Conservation (phyloP, 306 rosid species). For the Purshia tridentata region DNA sequence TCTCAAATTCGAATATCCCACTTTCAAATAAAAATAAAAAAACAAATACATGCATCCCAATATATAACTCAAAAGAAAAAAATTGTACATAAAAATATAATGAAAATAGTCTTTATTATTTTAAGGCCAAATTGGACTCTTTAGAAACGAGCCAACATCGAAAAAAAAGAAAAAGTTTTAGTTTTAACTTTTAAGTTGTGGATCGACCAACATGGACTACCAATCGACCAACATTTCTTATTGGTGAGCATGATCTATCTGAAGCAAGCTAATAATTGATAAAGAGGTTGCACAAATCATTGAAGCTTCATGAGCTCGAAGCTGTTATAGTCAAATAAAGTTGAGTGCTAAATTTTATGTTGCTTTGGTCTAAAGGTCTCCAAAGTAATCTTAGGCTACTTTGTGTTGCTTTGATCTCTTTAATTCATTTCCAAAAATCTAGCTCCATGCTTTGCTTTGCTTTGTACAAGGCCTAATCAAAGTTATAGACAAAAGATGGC, state of each 20-base stretch:
- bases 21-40: too few species aligned
- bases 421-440: neutral
- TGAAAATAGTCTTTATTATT: too few species aligned
- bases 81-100: too few species aligned
- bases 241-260: neutral
- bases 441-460: neutral
- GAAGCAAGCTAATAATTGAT: neutral
- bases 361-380: constrained; percentile 15
- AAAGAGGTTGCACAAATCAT: constrained; percentile 2
- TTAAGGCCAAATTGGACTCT: too few species aligned
- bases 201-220: too few species aligned
- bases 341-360: constrained; percentile 4
- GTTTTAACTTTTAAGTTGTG: too few species aligned
- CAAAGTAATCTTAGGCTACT: neutral
- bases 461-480: neutral
- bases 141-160: too few species aligned
- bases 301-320: neutral
- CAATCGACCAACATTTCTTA: too few species aligned
- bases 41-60: too few species aligned
- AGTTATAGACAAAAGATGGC: constrained; percentile 3
- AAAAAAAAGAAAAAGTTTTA: too few species aligned
- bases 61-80: too few species aligned
- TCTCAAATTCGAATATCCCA: too few species aligned
- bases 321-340: constrained; percentile 2
- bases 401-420: constrained; percentile 3